Evolutionary conservation across 208 protist species (phyloP).

Genomic region (Acanthamoeba culbertsoni): DNA sequence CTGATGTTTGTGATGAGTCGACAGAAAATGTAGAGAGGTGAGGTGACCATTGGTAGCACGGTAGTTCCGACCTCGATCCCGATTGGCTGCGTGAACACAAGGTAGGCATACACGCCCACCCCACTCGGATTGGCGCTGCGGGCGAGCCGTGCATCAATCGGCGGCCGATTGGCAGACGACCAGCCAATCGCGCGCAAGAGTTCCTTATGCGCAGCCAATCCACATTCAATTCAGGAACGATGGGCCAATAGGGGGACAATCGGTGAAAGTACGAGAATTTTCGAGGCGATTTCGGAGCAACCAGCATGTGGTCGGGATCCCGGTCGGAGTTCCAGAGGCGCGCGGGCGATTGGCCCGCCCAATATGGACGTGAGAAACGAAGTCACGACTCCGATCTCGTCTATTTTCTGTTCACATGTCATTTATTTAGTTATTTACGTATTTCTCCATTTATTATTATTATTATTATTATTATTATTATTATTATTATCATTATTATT

Average conservation of each 20-base stretch:
- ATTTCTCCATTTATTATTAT: too few relatives aligned
- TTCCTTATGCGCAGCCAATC: too few relatives aligned
- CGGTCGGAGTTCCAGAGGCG: background rate
- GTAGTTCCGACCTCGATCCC: background rate
- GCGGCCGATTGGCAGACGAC: background rate
- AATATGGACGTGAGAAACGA: background rate
- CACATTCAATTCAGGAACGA: too few relatives aligned
- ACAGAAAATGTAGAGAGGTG: constrained; percentile 6
- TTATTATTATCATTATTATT: too few relatives aligned
- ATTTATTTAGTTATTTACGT: too few relatives aligned
- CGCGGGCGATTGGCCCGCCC: background rate
- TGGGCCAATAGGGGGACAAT: background rate
- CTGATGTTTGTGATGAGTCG: background rate
- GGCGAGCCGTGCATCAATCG: background rate
- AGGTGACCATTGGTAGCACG: background rate
- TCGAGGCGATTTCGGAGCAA: background rate
- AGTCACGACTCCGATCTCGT: background rate
- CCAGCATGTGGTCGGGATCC: background rate
- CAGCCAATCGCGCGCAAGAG: background rate
- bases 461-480: too few relatives aligned
- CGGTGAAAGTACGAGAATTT: background rate
- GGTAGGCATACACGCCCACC: background rate
- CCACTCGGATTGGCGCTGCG: background rate
- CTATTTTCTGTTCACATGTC: background rate
- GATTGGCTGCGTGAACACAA: background rate